Evolutionary conservation across 2,329 filamentous ascomycete genomes (phyloP), one percentile per base, ranked within the genome.

Genomic region (Ilyonectria destructans): DNA sequence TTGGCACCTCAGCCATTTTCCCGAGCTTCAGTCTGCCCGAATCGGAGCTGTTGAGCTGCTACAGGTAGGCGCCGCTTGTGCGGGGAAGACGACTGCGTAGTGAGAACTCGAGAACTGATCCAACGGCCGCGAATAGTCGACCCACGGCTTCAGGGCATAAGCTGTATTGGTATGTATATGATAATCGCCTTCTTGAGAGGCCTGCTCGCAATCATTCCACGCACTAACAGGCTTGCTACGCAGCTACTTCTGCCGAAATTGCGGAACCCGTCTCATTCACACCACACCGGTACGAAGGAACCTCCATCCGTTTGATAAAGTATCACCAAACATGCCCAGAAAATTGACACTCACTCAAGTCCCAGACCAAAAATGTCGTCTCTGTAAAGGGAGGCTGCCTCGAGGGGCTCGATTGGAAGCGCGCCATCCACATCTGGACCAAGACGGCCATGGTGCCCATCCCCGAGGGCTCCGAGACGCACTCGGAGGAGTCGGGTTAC

Each of bases 1-100:
- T 91, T 79, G 91, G 91, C 31, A 88, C 90, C 35, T 91, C 89
- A 40, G 91, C 91, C 72, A 92, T 92, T 68, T 93, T 92, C 73
- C 91, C 91, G 1, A 84, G 84, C n/a, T 93, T 93, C 68, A 77
- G 83, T 10, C 80, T 93, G 31, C 88, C 90, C 0, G 78, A 80
- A 43, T 80, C 77, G 17, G 83, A 85, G 23, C 69, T 84, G 54
- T 74, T 91, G 71, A 86, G 85, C 65, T 87, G 86, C 70, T 90
- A 90, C 71, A 83, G 82, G 88, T 77, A 68, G 2, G 67, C 19
- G 21, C 15, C n/a, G 33, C 54, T 52, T 46, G 51, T 51, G 9
- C 23, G 4, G 6, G 26, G 37, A 12, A 13, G 9, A 26, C 43
- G 15, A 17, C n/a, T 10, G 6, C 12, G 15, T 13, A 33, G 10